Evolutionary conservation across 2,329 filamentous ascomycete species (phyloP).

Genomic region (Aspergillus fischeri): DNA sequence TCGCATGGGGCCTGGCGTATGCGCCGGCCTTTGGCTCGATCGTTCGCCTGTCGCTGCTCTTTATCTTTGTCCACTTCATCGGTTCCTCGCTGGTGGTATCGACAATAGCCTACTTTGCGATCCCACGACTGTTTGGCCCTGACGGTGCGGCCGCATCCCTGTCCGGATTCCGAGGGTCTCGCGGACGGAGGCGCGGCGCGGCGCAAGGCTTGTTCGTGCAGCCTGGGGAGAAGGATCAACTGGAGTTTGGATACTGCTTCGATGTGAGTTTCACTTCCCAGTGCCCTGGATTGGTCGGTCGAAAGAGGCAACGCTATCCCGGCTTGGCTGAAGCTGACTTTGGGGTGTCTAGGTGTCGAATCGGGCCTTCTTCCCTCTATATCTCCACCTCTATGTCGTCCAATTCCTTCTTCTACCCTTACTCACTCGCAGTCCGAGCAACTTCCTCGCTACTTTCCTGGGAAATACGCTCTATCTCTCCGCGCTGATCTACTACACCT

Average conservation of each 20-base stretch:
- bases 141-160: constrained; percentile 44
- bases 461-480: constrained; percentile 65
- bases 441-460: constrained; percentile 50
- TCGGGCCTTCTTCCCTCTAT: constrained; percentile 63
- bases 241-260: constrained; percentile 70
- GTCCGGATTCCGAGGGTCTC: constrained; percentile 42
- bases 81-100: constrained; percentile 56
- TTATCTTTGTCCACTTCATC: constrained; percentile 58
- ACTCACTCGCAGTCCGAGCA: constrained; percentile 39
- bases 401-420: constrained; percentile 65
- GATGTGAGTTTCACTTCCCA: constrained; percentile 47
- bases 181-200: constrained; percentile 46
- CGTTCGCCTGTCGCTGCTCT: constrained; percentile 45
- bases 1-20: constrained; percentile 58
- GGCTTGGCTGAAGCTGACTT: neutral
- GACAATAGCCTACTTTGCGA: constrained; percentile 60
- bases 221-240: constrained; percentile 52
- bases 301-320: neutral
- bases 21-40: constrained; percentile 46
- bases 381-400: constrained; percentile 63
- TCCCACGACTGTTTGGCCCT: constrained; percentile 59
- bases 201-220: constrained; percentile 57
- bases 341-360: constrained; percentile 50
- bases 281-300: neutral
- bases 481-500: constrained; percentile 62